phyloP scores from a whole-genome alignment of 2,329 filamentous ascomycete species.

The Alternaria ethzedia region DNA sequence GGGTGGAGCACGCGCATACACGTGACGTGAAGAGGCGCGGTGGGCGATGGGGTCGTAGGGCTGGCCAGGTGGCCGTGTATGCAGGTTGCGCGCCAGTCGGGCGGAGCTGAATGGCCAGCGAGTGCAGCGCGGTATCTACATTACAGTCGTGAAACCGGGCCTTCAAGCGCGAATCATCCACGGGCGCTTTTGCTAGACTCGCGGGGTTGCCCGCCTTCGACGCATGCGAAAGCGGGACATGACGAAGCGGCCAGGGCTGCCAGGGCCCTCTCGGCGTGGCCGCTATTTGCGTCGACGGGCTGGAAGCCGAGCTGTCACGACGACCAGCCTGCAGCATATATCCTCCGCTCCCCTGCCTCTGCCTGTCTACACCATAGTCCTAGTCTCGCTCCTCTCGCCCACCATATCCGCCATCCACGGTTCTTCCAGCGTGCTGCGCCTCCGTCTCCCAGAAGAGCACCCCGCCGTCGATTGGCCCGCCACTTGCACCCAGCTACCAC shows the following conservation, averaged over 20 bases:
- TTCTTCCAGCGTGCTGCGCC: slow-evolving; percentile 8
- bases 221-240: slow-evolving; percentile 12
- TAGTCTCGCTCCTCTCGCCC: neutral
- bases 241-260: slow-evolving; percentile 9
- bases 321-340: slow-evolving; percentile 5
- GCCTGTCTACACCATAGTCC: neutral
- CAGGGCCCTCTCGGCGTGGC: slow-evolving; percentile 10
- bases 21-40: slow-evolving; percentile 6
- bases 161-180: slow-evolving; percentile 1
- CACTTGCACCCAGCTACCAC: slow-evolving; percentile 14
- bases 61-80: no score
- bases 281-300: slow-evolving; percentile 8
- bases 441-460: slow-evolving; percentile 7
- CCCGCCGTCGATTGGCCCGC: slow-evolving; percentile 28
- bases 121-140: slow-evolving; percentile 11
- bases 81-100: slow-evolving; percentile 30
- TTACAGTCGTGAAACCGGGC: neutral
- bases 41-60: slow-evolving; percentile 11
- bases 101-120: slow-evolving; percentile 30
- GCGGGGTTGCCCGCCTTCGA: slow-evolving; percentile 7
- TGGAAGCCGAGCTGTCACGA: slow-evolving; percentile 12
- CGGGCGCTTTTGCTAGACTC: slow-evolving; percentile 6
- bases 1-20: slow-evolving; percentile 13
- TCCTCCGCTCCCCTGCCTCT: neutral
- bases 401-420: neutral